Conservation (phyloP, 75 land plant genomes). For the Sequoiadendron giganteum region DNA sequence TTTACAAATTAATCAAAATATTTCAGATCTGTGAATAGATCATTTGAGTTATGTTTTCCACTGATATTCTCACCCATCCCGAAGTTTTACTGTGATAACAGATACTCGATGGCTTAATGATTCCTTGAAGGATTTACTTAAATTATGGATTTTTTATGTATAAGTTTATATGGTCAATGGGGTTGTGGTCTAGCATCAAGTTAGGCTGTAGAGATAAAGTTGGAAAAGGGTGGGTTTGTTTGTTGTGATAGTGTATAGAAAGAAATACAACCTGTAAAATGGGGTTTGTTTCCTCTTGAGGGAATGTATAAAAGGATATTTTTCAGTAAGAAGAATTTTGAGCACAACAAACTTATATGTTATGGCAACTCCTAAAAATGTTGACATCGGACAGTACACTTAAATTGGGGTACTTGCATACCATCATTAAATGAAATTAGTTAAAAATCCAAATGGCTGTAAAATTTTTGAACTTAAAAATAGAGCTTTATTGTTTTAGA, state of each 20-base stretch:
- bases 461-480: not conserved
- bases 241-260: not conserved
- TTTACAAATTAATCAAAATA: not conserved
- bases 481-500: not conserved
- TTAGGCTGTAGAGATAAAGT: not conserved
- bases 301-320: not conserved
- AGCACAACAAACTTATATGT: not conserved
- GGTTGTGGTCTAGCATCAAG: not conserved
- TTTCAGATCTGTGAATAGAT: not conserved
- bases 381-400: not conserved
- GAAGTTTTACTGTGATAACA: not conserved
- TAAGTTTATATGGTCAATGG: not conserved
- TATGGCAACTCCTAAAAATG: not conserved
- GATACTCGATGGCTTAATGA: not conserved
- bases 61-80: not conserved
- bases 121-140: not conserved
- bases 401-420: not conserved
- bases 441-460: not conserved
- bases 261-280: not conserved
- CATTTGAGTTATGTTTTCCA: not conserved
- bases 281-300: not conserved
- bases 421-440: not conserved
- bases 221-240: not conserved
- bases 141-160: not conserved
- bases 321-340: not conserved